A percentile compares a stretch with the other conserved stretches of the same genome.
Evolutionary conservation across 768 basidiomycete genomes (phyloP).

Genomic region (Lanmaoa rubissima): DNA sequence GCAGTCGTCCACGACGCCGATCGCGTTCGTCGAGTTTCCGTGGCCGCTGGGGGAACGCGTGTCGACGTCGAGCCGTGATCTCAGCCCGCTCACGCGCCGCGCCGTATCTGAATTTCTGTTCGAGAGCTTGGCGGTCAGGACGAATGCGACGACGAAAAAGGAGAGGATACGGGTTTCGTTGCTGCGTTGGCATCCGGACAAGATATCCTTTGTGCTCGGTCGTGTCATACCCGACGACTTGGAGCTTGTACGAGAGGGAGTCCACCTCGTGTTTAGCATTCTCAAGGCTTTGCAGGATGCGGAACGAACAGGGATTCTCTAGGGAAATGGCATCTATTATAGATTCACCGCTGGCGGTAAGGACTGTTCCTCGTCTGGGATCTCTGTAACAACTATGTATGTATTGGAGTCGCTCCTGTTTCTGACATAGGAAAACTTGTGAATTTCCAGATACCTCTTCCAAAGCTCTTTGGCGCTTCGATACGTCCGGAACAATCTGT

Average conservation of each 20-base stretch:
- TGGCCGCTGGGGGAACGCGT: slow-evolving; percentile 48
- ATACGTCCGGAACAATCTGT: background rate
- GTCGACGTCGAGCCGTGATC: slow-evolving; percentile 12
- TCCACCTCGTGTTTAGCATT: slow-evolving; percentile 41
- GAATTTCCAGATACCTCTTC: background rate
- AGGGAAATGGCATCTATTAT: background rate
- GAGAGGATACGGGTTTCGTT: slow-evolving; percentile 59
- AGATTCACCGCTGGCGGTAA: slow-evolving; percentile 11
- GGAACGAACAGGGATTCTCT: slow-evolving; percentile 24
- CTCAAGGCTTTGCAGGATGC: slow-evolving; percentile 35
- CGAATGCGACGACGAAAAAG: slow-evolving; percentile 41
- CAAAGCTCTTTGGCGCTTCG: background rate
- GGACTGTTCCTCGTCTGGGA: background rate
- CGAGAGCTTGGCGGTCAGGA: slow-evolving; percentile 42
- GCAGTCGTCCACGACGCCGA: slow-evolving; percentile 24
- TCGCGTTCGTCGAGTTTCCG: slow-evolving; percentile 55
- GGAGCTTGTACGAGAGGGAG: slow-evolving; percentile 44
- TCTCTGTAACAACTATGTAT: background rate
- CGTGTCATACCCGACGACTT: slow-evolving; percentile 45
- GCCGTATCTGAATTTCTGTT: slow-evolving; percentile 52
- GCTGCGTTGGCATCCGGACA: slow-evolving; percentile 70
- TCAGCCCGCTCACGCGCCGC: slow-evolving; percentile 36
- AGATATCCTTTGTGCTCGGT: slow-evolving; percentile 45
- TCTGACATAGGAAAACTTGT: background rate
- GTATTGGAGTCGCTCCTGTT: background rate